Evolutionary conservation across 176 grass and related monocot genomes (phyloP).

Genomic region (Thinopyrum elongatum): DNA sequence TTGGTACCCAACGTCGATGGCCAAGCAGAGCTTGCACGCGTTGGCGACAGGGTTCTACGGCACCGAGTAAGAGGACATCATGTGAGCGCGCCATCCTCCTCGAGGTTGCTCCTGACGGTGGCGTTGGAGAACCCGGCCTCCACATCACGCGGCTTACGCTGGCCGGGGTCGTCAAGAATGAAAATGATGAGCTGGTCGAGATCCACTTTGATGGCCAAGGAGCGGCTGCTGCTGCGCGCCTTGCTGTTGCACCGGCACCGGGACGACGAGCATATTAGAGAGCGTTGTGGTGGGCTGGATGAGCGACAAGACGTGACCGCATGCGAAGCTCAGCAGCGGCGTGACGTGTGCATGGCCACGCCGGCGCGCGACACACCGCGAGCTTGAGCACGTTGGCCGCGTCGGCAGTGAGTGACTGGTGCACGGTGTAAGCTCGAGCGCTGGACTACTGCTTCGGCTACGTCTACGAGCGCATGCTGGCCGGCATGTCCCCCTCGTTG

Average conservation of each 20-base stretch:
- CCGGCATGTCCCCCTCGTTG: no score
- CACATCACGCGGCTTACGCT: conserved; percentile 85
- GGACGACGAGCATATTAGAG: conserved; percentile 81
- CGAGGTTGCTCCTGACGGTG: conserved; percentile 73
- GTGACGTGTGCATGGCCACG: conserved; percentile 88
- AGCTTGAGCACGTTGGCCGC: conserved; percentile 88
- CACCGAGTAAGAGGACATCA: no score
- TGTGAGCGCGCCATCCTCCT: conserved; percentile 43
- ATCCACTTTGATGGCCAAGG: conserved; percentile 71
- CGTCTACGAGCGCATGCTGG: no score
- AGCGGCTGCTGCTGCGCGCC: conserved; percentile 49
- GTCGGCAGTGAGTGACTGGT: conserved; percentile 91
- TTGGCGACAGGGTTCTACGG: no score
- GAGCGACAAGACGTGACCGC: conserved; percentile 38
- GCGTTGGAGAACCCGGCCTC: conserved; percentile 89
- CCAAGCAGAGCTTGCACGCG: no score
- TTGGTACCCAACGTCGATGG: no score
- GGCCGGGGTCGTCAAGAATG: conserved; percentile 69
- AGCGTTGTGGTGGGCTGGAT: conserved; percentile 66
- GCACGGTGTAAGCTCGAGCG: conserved; percentile 72
- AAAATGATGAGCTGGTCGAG: conserved; percentile 81
- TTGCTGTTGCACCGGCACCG: not conserved
- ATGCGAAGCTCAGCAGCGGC: conserved; percentile 51
- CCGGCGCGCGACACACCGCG: conserved; percentile 58
- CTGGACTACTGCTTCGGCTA: not conserved